Evolutionary conservation across 2,329 filamentous ascomycete species (phyloP).

Genomic region (Malbranchea zuffiana): DNA sequence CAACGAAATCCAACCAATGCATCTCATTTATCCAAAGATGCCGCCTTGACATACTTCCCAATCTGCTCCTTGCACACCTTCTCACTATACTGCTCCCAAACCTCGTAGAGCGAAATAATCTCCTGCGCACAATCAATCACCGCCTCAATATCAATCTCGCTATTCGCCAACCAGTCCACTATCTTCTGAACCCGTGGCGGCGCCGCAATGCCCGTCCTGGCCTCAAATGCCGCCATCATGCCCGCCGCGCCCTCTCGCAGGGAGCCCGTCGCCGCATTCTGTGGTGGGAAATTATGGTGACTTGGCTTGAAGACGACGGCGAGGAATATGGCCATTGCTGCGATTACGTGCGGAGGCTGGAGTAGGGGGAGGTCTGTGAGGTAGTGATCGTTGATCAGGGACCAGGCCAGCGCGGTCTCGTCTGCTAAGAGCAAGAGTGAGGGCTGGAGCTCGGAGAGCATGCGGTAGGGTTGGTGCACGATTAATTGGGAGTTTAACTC

Average conservation of each 20-base stretch:
- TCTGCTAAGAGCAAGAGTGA: constrained; percentile 65
- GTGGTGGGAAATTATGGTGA: not conserved
- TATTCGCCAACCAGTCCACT: constrained; percentile 64
- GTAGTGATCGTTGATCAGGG: constrained; percentile 83
- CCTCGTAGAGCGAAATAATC: constrained; percentile 77
- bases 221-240: constrained; percentile 25
- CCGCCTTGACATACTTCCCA: constrained; percentile 50
- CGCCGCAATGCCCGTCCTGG: constrained; percentile 19
- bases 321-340: constrained; percentile 74
- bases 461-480: constrained; percentile 81
- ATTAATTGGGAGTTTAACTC: constrained; percentile 86
- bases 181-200: constrained; percentile 49
- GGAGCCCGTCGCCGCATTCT: constrained; percentile 14
- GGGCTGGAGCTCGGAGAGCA: constrained; percentile 57
- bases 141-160: constrained; percentile 69
- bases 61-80: constrained; percentile 55
- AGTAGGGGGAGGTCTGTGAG: constrained; percentile 83
- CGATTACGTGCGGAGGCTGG: constrained; percentile 75
- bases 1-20: not conserved
- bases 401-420: constrained; percentile 66
- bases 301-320: constrained; percentile 55
- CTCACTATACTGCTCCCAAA: constrained; percentile 56
- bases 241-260: constrained; percentile 29
- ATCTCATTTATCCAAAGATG: constrained; percentile 46
- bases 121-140: constrained; percentile 87